Evolutionary conservation across 1,139 yeast species (phyloP), one percentile per base, ranked within the genome.

Genomic region (Wickerhamomyces sp.): DNA sequence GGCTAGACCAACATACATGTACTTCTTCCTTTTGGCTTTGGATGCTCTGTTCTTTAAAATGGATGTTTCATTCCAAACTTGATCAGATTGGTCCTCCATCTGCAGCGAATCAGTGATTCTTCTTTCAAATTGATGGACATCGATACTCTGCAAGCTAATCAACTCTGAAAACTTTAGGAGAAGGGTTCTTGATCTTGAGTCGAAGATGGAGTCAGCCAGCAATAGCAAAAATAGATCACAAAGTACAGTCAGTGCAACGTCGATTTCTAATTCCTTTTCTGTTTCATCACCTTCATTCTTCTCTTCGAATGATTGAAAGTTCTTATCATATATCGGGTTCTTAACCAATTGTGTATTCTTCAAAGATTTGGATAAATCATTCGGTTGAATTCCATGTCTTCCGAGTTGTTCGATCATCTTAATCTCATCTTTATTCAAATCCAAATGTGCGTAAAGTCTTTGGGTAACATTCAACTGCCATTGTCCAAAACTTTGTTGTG

Each of bases 1-100:
- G 0, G 98, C 99, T 38, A 93, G 64, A 0, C 98, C 98, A 45
- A 93, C 87, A 54, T 86, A 87, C 39, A 89, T 83, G 57, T 86
- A 66, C 51, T 91, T 80, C 52, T 72, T 80, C 42, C 72, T 75
- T 45, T 71, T 71, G 31, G 81, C 77, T 47, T 67, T 70, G 51
- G 75, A 83, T 25, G 86, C 72, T 45, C 94, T 75, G 31, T 70
- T 71, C 34, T 83, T 82, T 54, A 85, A 72, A 41, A 86, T 72
- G 43, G 78, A 79, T 16, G 69, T 65, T 52, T 89, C 96, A 43
- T 79, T 75, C 75, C 95, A 75, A 8, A 75, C 72, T 51, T 88
- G 95, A 33, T 75, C 81, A 2, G 72, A 62, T 19, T 78, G 73
- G 31, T 85, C 87, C 46, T 86, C 95, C 56, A 91, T 70, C 57